Evolutionary conservation across 495 filamentous ascomycete species (phyloP), one percentile per base, ranked within the genome.

Genomic region (Sphaerosporella brunnea): DNA sequence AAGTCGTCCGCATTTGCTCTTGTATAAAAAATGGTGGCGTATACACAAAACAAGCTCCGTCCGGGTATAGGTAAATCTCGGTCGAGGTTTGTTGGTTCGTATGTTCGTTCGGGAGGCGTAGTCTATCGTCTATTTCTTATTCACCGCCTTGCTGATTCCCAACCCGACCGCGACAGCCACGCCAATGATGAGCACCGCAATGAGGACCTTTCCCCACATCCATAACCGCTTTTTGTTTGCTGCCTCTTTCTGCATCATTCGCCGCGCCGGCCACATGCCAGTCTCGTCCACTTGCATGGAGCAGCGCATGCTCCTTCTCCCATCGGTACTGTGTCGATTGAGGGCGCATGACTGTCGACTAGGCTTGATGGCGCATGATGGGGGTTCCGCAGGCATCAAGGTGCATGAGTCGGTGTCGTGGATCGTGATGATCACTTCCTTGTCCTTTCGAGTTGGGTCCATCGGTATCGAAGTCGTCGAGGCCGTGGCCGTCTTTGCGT

Each of bases 131-230:
- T 26, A 24, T 25, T 43, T 13, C 21, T 43, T 43, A 7, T 18
- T 8, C 40, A 58, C 58, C 23, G 53, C 58, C 26, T 57, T 60
- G 4, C 46, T 58, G 26, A 61, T 61, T 13, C 58, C 58, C 19
- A 61, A 30, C 18, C 58, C 58, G 21, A 61, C 39, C 2, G 58
- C 58, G 25, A 61, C 58, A 3, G 58, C 58, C 8, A 52, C 58
- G 15, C 54, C 42, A 9, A 61, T 34, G 30, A 61, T 61, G 8
- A 61, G 26, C 18, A 61, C 42, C 19, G 58, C 58, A 13, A 56
- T 51, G 18, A 34, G 20, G 30, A 61, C 50, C 42, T 61, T 61
- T 40, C 61, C 47, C 10, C 48, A 52, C 15, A 61, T 61, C 58
- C 58, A 58, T 38, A 51, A 47, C 9, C 58, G 53, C 53, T 61